Evolutionary conservation across 164 flowering plant species (phyloP).

Genomic region (Magnolia kwangsiensis): DNA sequence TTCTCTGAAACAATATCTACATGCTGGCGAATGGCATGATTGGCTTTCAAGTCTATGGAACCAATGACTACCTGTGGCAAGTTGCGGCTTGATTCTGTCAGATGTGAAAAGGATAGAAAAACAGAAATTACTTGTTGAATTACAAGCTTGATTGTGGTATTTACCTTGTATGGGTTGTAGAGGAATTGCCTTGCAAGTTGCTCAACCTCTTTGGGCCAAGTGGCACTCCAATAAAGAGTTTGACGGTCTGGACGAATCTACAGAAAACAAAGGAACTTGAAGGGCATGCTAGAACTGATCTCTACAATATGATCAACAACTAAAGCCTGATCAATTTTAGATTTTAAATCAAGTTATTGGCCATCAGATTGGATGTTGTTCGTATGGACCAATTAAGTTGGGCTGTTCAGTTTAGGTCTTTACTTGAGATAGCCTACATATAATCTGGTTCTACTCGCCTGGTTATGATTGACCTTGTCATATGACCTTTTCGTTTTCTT

Average conservation of each 20-base stretch:
- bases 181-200: constrained; percentile 71
- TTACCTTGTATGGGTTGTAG: constrained; percentile 89
- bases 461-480: too few species aligned
- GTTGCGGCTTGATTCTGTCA: not conserved
- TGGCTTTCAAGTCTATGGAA: constrained; percentile 89
- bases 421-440: not conserved
- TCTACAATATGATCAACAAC: not conserved
- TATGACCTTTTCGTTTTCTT: too few species aligned
- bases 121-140: not conserved
- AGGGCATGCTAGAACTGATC: not conserved
- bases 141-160: not conserved
- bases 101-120: not conserved
- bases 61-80: constrained; percentile 78
- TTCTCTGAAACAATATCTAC: constrained; percentile 91
- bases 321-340: not conserved
- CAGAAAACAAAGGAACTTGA: constrained; percentile 1
- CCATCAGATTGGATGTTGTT: not conserved
- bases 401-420: not conserved
- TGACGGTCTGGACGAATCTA: constrained; percentile 99
- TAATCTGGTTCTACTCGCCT: not conserved
- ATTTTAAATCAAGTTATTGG: not conserved
- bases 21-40: constrained; percentile 86
- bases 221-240: constrained; percentile 97
- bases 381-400: not conserved
- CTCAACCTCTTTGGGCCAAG: constrained; percentile 99